Evolutionary conservation across 768 basidiomycete genomes (phyloP).

Genomic region (Dictyophora rubrovolvata): DNA sequence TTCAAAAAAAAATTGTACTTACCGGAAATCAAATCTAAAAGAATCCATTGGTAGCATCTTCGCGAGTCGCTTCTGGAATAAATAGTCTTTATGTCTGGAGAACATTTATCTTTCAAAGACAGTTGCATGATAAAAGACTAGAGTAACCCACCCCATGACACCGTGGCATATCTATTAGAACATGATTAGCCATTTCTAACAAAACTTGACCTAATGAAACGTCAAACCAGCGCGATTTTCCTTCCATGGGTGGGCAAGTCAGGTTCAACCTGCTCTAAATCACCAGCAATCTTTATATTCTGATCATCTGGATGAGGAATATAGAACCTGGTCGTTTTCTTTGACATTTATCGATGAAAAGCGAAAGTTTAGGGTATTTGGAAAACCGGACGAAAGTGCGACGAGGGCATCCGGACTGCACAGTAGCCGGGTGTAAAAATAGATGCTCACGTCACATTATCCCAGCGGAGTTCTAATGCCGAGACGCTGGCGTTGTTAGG

Average conservation of each 20-base stretch:
- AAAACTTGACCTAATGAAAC: not conserved
- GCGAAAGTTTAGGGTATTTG: not conserved
- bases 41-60: conserved; percentile 59
- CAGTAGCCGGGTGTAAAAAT: no score
- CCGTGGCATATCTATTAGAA: conserved; percentile 63
- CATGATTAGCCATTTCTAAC: not conserved
- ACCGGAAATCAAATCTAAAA: conserved; percentile 85
- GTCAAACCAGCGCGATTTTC: conserved; percentile 55
- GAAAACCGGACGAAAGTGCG: not conserved
- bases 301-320: conserved; percentile 10
- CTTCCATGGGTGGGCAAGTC: conserved; percentile 42
- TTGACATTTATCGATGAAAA: not conserved
- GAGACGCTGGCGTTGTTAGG: no score
- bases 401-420: no score
- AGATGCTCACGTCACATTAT: no score
- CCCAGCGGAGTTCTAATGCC: no score
- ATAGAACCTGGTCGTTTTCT: conserved; percentile 8
- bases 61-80: conserved; percentile 69
- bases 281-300: conserved; percentile 36
- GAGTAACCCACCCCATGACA: conserved; percentile 53
- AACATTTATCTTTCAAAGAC: not conserved
- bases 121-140: not conserved
- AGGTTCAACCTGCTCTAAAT: conserved; percentile 51
- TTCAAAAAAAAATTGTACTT: no score
- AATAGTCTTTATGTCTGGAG: conserved; percentile 75